A percentile compares a stretch with the other conserved stretches of the same genome.
Evolutionary conservation across 257 asterid genomes (phyloP).

Genomic region (Scutellaria galericulata): DNA sequence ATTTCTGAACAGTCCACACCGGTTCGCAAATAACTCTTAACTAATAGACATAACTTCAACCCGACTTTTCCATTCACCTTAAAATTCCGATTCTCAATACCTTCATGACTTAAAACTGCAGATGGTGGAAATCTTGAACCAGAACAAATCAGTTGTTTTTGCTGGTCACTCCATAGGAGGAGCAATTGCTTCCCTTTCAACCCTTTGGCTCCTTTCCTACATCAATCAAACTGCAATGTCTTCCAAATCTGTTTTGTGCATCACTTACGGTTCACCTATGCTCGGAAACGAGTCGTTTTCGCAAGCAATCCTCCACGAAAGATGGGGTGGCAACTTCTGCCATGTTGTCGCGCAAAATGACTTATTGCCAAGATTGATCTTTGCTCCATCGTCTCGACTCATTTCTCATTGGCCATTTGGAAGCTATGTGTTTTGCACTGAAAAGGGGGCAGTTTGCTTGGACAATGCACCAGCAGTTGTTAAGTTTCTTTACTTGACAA

Average conservation of each 20-base stretch:
- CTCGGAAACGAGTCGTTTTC: constrained; percentile 75
- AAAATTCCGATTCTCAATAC: too few relatives aligned
- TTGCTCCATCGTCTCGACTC: constrained; percentile 46
- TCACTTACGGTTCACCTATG: constrained; percentile 83
- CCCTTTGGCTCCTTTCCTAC: constrained; percentile 72
- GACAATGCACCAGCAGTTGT: constrained; percentile 61
- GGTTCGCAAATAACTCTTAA: too few relatives aligned
- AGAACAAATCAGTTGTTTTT: constrained; percentile 65
- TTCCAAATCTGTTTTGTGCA: constrained; percentile 57
- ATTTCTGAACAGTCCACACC: too few relatives aligned
- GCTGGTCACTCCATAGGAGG: constrained; percentile 92
- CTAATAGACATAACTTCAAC: too few relatives aligned
- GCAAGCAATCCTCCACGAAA: constrained; percentile 65
- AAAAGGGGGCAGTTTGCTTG: constrained; percentile 70
- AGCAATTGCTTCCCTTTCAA: constrained; percentile 73
- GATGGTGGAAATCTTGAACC: constrained; percentile 62
- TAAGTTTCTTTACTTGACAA: constrained; percentile 58
- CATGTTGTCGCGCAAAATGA: constrained; percentile 76
- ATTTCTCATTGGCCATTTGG: constrained; percentile 70
- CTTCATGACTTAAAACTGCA: constrained; percentile 36
- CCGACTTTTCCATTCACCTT: too few relatives aligned
- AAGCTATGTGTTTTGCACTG: constrained; percentile 79
- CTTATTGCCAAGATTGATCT: constrained; percentile 73
- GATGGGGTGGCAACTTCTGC: constrained; percentile 84
- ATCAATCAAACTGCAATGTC: constrained; percentile 44